phyloP scores from a whole-genome alignment of 2,329 filamentous ascomycete genomes.

The Tolypocladium paradoxum region DNA sequence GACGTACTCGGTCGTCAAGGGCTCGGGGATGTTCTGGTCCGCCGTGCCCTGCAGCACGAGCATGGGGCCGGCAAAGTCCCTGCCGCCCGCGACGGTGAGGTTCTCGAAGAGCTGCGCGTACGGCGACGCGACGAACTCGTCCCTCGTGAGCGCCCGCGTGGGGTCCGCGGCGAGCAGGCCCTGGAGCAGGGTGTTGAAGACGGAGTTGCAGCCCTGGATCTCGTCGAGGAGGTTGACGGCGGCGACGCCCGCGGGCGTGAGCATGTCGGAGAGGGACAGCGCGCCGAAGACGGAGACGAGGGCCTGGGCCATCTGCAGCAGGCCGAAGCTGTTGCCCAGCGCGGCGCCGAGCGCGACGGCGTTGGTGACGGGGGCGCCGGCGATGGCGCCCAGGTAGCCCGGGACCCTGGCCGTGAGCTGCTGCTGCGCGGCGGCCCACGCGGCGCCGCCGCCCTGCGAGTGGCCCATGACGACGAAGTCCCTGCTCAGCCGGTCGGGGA shows the following conservation, averaged over 20 bases:
- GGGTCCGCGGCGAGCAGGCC: conserved; percentile 1
- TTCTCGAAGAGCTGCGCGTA: conserved; percentile 12
- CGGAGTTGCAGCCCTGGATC: conserved; percentile 8
- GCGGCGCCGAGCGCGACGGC: conserved; percentile 7
- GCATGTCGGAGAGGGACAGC: conserved; percentile 6
- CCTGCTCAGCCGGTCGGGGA: conserved; percentile 19
- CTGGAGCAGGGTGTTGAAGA: conserved; percentile 1
- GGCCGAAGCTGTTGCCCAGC: not conserved
- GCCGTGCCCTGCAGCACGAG: conserved; percentile 23
- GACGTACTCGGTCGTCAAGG: conserved; percentile 7
- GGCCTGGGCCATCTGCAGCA: conserved; percentile 5
- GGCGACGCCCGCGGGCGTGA: conserved; percentile 4
- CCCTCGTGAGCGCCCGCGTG: not conserved
- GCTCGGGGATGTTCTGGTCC: conserved; percentile 9
- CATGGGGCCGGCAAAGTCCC: conserved; percentile 22
- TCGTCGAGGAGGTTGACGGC: conserved; percentile 6
- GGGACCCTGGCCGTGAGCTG: conserved; percentile 17
- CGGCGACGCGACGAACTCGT: conserved; percentile 10
- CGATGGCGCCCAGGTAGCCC: conserved; percentile 26
- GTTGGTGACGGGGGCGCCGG: conserved; percentile 17
- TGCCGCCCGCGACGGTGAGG: conserved; percentile 16
- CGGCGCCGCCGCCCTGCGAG: conserved; percentile 33
- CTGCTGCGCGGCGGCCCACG: conserved; percentile 23
- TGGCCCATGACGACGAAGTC: conserved; percentile 35
- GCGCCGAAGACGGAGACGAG: conserved; percentile 7